Evolutionary conservation across 352 stramenopile genomes (phyloP).

Genomic region (Elongisporangium undulatum): DNA sequence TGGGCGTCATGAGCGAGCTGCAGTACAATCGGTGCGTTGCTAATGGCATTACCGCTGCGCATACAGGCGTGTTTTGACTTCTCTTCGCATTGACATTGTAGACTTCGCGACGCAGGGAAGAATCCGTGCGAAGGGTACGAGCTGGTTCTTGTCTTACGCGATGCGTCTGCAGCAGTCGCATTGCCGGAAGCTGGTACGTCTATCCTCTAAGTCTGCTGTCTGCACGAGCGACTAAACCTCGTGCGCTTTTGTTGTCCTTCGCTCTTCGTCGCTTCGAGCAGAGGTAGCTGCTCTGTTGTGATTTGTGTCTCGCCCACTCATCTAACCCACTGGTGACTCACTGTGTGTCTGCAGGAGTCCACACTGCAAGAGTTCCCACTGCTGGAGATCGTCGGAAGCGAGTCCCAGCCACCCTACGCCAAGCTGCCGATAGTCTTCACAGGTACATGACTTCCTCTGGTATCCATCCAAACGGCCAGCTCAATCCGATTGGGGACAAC

Average conservation of each 20-base stretch:
- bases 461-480: background rate
- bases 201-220: background rate
- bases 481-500: background rate
- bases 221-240: background rate
- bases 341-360: background rate
- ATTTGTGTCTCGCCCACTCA: background rate
- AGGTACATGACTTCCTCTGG: conserved; percentile 21
- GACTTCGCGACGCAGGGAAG: conserved; percentile 28
- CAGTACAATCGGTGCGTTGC: conserved; percentile 8
- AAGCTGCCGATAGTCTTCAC: conserved; percentile 54
- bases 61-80: conserved; percentile 57
- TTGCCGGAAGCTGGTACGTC: background rate
- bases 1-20: conserved; percentile 35
- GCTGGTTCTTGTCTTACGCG: conserved; percentile 61
- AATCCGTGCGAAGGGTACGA: conserved; percentile 46
- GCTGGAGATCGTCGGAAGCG: conserved; percentile 58
- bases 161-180: conserved; percentile 22
- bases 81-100: conserved; percentile 21
- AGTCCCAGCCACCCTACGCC: conserved; percentile 33
- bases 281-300: background rate
- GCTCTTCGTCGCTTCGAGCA: background rate
- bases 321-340: background rate
- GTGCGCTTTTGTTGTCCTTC: background rate
- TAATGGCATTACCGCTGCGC: conserved; percentile 28
- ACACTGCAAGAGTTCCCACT: background rate